Conservation (phyloP, 2,329 filamentous ascomycete species). For the Trichoderma harzianum region DNA sequence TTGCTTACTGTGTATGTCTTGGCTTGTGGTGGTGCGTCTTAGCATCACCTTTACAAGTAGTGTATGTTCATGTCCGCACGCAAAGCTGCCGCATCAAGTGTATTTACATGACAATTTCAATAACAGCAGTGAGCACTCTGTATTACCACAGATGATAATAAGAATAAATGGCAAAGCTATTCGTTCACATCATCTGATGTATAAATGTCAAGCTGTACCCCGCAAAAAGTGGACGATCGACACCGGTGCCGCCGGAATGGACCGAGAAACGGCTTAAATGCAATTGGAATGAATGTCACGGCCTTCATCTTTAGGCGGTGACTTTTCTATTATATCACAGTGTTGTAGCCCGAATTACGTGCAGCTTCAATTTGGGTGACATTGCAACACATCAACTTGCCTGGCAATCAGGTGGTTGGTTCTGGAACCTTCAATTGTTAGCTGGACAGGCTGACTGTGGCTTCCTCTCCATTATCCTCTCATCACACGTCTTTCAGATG, state of each 20-base stretch:
- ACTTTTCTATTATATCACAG: background rate
- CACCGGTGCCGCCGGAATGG: conserved; percentile 9
- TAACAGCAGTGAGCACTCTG: background rate
- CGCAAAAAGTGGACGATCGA: conserved; percentile 18
- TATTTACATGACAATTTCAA: background rate
- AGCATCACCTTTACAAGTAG: background rate
- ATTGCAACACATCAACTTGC: background rate
- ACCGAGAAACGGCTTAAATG: background rate
- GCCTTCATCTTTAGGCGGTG: background rate
- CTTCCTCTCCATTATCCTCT: no score
- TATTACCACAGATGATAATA: background rate
- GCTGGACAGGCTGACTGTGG: background rate
- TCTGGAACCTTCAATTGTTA: background rate
- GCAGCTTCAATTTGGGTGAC: background rate
- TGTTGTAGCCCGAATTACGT: background rate
- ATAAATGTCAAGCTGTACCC: background rate
- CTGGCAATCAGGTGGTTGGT: background rate
- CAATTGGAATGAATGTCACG: background rate
- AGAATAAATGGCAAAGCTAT: background rate
- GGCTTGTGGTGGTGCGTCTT: background rate
- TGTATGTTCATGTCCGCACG: background rate
- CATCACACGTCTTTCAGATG: background rate
- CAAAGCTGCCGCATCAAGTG: background rate
- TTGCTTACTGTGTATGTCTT: background rate
- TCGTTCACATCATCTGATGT: background rate